Percentiles rank a stretch among this genome's conserved stretches.
phyloP scores from a whole-genome alignment of 1,284 basidiomycete genomes.

The Inonotus hispidus region DNA sequence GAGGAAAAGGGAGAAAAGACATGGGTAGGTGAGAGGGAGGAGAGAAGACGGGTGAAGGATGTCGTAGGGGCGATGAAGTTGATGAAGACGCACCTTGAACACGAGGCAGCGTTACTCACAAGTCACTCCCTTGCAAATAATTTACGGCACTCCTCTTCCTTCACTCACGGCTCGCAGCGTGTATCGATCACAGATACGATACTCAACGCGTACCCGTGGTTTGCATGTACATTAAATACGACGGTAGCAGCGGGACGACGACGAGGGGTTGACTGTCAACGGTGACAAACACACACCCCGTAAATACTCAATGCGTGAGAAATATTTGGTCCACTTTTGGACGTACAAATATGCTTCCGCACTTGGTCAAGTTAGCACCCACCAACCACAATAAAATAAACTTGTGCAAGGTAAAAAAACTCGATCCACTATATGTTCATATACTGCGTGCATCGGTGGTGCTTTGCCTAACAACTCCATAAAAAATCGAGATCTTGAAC shows the following conservation, averaged over 20 bases:
- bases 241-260: neutral
- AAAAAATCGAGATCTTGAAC: too few species aligned
- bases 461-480: too few species aligned
- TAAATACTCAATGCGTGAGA: constrained; percentile 5
- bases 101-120: constrained; percentile 1
- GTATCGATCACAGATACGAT: constrained; percentile 3
- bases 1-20: constrained; percentile 7
- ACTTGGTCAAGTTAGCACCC: neutral
- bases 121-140: neutral
- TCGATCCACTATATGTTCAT: too few species aligned
- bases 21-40: constrained; percentile 26
- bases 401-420: too few species aligned
- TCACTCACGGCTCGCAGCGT: constrained; percentile 1
- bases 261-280: neutral
- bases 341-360: constrained; percentile 2
- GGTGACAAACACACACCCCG: neutral
- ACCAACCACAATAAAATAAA: too few species aligned
- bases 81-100: constrained; percentile 33
- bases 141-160: neutral
- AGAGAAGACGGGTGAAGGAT: constrained; percentile 33
- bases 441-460: too few species aligned
- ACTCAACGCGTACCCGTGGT: neutral
- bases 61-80: constrained; percentile 45
- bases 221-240: neutral
- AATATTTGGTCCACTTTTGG: neutral